These are phyloP conservation scores for Lactarius hatsudake DNA, from an alignment of 768 basidiomycete species.

Conservation along the genomic window DNA sequence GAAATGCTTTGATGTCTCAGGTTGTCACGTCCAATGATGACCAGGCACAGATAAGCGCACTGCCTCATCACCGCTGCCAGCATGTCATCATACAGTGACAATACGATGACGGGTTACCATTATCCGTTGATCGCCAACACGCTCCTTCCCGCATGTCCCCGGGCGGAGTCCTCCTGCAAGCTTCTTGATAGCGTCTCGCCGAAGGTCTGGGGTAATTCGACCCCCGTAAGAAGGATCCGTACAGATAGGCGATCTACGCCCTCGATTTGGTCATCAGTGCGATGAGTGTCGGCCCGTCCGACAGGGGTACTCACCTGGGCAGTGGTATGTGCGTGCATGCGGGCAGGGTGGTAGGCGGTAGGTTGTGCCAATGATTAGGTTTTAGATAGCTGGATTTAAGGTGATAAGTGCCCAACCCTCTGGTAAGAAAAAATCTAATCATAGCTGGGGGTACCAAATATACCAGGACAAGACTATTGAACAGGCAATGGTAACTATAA, in stretches of 20 bases:
- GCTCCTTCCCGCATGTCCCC: slow-evolving; percentile 14
- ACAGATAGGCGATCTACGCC: slow-evolving; percentile 19
- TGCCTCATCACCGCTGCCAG: slow-evolving; percentile 20
- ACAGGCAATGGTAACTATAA: slow-evolving; percentile 33
- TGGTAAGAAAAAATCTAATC: neutral
- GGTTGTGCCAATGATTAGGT: slow-evolving; percentile 2
- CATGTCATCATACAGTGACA: slow-evolving; percentile 19
- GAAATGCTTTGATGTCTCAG: slow-evolving; percentile 3
- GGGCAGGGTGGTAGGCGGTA: too few species aligned
- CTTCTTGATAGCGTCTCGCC: slow-evolving; percentile 21
- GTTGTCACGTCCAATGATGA: slow-evolving; percentile 14
- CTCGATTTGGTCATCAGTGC: slow-evolving; percentile 10
- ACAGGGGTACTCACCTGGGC: neutral
- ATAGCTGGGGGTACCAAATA: neutral
- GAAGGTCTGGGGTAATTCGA: slow-evolving; percentile 6
- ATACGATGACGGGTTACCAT: slow-evolving; percentile 16
- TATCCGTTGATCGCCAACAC: slow-evolving; percentile 13
- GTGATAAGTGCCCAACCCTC: neutral
- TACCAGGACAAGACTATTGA: neutral
- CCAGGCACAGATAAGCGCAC: slow-evolving; percentile 23
- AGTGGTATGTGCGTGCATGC: slow-evolving; percentile 1
- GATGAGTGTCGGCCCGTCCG: neutral
- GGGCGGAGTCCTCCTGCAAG: slow-evolving; percentile 29
- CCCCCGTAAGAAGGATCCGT: slow-evolving; percentile 3
- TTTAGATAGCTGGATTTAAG: slow-evolving; percentile 1